A percentile compares a stretch with the other conserved stretches of the same genome.
These are phyloP conservation scores for Magnolia officinalis DNA, from an alignment of 164 flowering plant genomes.

Conservation along the genomic window DNA sequence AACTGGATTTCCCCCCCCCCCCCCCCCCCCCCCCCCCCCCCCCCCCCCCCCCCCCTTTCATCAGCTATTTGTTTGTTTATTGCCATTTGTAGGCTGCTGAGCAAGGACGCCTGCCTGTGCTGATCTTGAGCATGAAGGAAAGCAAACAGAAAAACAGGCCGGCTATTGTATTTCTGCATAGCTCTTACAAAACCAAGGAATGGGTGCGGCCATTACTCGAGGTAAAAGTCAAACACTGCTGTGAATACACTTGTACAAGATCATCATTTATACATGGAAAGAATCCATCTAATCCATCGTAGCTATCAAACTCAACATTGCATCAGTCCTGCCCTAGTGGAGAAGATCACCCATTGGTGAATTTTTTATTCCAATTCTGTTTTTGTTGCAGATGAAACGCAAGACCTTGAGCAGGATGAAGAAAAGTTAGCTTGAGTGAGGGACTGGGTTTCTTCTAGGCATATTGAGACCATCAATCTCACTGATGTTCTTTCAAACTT, in stretches of 20 bases:
- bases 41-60: neutral
- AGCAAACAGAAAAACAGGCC: conserved; percentile 48
- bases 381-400: conserved; percentile 59
- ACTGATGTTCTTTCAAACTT: conserved; percentile 77
- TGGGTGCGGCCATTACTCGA: conserved; percentile 92
- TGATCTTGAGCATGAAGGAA: conserved; percentile 69
- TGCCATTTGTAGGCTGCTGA: conserved; percentile 54
- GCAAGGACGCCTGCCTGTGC: conserved; percentile 86
- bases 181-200: conserved; percentile 86
- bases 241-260: neutral
- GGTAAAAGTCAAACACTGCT: conserved; percentile 31
- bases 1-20: neutral
- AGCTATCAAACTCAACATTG: neutral
- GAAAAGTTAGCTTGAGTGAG: conserved; percentile 56
- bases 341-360: neutral
- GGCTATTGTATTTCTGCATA: conserved; percentile 82
- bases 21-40: too few relatives aligned
- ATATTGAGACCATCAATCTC: conserved; percentile 52
- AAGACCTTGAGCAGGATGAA: conserved; percentile 70
- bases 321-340: neutral
- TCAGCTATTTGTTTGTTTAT: neutral
- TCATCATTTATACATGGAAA: too few relatives aligned
- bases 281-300: too few relatives aligned
- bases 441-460: conserved; percentile 66
- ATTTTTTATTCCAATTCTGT: neutral